Base-by-base conservation (phyloP, 192 early-diverging fungal genomes). In the Irineochytrium annulatum region DNA sequence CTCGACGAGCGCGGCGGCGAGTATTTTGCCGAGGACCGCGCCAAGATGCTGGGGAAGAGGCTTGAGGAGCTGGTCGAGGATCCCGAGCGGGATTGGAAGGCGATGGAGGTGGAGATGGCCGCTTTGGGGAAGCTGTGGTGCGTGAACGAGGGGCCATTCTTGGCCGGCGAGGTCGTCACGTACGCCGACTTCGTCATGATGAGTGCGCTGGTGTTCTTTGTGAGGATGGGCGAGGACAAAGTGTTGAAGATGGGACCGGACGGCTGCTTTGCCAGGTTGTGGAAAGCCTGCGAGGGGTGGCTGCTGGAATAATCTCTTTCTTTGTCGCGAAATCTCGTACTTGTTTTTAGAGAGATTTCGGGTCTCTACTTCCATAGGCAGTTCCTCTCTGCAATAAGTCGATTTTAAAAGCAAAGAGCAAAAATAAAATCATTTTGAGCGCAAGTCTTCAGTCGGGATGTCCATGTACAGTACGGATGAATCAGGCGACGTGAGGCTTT, bases 101-200 rank as follows among this genome's bases (percentile, higher is more conserved):
- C n/a, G 33, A 19, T 57, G n/a, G 55, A 34, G 37, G 26, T 28
- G 37, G 55, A 57, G 34, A 19, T 57, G 3, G 30, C 20, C 8
- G 37, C 43, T 3, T 57, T 57, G 4, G 43, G 55, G 16, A 29
- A 57, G 24, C 20, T 57, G 32, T 28, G 35, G 17, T 34, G 8
- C 43, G 55, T 24, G 24, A 43, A 26, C 43, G 55, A 41, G 8
- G 55, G 55, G 14, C 55, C 55, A 32, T 57, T 57, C 30, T 57
- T 57, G 14, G 43, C 43, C 35, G 55, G 55, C n/a, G 17, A 16
- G 4, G 34, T 16, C 6, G 17, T 26, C 13, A 43, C 22, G 24
- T 57, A 57, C 26, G 55, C 34, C 13, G 55, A 57, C 28, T 57
- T 57, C 26, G 13, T 39, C 3, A 43, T 57, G 13, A 41, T 57